Percentiles rank a stretch among this genome's conserved stretches.
Conservation (phyloP, 2,329 filamentous ascomycete species). For the Erysiphe pulchra region DNA sequence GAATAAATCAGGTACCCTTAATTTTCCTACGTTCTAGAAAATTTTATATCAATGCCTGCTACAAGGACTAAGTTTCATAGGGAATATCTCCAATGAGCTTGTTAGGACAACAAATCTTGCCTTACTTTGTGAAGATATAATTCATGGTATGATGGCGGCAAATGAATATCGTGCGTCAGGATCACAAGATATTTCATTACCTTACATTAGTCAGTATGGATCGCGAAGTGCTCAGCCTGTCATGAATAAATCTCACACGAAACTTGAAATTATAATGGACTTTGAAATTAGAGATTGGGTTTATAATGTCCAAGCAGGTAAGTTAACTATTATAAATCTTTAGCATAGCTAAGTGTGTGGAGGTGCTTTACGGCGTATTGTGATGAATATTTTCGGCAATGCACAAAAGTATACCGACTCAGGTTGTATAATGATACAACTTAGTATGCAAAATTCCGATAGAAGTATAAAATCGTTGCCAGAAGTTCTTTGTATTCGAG, state of each 20-base stretch:
- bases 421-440: constrained; percentile 22
- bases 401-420: constrained; percentile 30
- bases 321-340: not conserved
- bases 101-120: constrained; percentile 9
- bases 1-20: constrained; percentile 4
- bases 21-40: not conserved
- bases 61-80: constrained; percentile 1
- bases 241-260: not conserved
- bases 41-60: not conserved
- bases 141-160: constrained; percentile 12
- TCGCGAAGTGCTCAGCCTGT: not conserved
- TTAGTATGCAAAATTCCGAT: constrained; percentile 4
- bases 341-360: not conserved
- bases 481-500: constrained; percentile 14
- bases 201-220: not conserved
- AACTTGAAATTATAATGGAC: constrained; percentile 9
- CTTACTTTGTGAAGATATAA: constrained; percentile 10
- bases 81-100: constrained; percentile 9
- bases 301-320: constrained; percentile 9
- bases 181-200: constrained; percentile 1
- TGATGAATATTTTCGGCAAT: constrained; percentile 36
- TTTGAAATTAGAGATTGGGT: constrained; percentile 10
- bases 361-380: constrained; percentile 14
- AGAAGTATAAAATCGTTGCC: not conserved
- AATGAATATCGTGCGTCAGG: constrained; percentile 5